Evolutionary conservation across 169 alveolate species (phyloP).

Genomic region (Plasmodium coatneyi): DNA sequence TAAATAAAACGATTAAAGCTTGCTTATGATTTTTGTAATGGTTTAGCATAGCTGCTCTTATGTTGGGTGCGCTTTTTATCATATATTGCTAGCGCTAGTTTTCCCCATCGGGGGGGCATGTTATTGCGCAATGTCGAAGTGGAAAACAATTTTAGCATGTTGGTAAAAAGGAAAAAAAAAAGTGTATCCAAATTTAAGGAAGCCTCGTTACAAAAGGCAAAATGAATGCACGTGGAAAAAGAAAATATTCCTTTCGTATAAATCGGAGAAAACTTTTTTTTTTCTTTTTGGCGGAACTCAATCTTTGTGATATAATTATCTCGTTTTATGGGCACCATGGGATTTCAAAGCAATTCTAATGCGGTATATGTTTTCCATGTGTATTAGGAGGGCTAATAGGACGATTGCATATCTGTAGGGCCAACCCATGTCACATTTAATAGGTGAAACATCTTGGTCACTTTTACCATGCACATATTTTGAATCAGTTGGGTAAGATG

Average conservation of each 20-base stretch:
- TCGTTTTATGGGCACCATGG: background rate
- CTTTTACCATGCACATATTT: background rate
- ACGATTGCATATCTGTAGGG: background rate
- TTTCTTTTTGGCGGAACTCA: background rate
- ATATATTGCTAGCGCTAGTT: too few species aligned
- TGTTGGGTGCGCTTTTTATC: too few species aligned
- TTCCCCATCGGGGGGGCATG: background rate
- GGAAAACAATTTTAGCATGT: background rate
- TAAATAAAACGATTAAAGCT: too few species aligned
- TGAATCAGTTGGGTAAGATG: background rate
- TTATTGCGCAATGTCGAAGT: background rate
- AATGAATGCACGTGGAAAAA: background rate
- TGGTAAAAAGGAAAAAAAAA: background rate
- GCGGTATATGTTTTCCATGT: background rate
- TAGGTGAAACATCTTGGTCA: background rate
- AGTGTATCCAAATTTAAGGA: background rate
- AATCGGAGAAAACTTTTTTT: background rate
- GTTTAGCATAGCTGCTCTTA: too few species aligned
- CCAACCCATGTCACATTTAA: background rate
- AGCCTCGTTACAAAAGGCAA: background rate
- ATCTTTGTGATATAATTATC: background rate
- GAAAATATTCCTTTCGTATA: background rate
- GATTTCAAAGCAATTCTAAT: background rate
- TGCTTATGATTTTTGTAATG: too few species aligned
- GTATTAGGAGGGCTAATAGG: background rate